Evolutionary conservation across 345 rosid genomes (phyloP).

Genomic region (Moricandia arvensis): DNA sequence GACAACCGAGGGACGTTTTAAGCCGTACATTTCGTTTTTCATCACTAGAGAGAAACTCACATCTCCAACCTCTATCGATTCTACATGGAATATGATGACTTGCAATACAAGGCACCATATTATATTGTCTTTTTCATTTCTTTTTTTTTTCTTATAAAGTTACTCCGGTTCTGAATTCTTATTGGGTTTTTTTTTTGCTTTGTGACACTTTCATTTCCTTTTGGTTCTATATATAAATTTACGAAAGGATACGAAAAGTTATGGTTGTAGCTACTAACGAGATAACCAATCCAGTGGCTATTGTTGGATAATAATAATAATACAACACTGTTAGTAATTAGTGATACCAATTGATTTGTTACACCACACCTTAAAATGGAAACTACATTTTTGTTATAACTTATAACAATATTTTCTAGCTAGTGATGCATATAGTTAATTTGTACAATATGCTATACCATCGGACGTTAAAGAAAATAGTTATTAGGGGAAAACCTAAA

Average conservation of each 20-base stretch:
- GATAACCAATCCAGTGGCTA: conserved; percentile 25
- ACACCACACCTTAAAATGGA: conserved; percentile 4
- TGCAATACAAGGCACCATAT: conserved; percentile 26
- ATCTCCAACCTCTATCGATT: conserved; percentile 6
- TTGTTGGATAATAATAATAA: background rate
- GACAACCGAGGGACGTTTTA: conserved; percentile 31
- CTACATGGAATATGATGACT: background rate
- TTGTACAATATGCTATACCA: too few species aligned
- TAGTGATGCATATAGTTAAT: too few species aligned
- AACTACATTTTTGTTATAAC: conserved; percentile 24
- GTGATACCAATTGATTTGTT: conserved; percentile 22
- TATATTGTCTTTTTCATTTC: conserved; percentile 7
- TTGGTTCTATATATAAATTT: conserved; percentile 18
- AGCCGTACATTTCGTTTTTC: conserved; percentile 35
- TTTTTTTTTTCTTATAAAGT: background rate
- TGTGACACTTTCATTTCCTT: background rate
- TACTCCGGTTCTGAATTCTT: background rate
- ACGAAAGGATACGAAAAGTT: background rate
- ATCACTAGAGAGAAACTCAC: conserved; percentile 20
- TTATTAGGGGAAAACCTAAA: too few species aligned
- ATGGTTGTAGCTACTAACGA: conserved; percentile 24
- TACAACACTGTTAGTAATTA: conserved; percentile 18
- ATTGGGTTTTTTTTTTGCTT: background rate
- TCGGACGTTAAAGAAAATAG: too few species aligned
- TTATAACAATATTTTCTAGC: conserved; percentile 12